Conservation (phyloP, 352 stramenopile genomes). For the Blastocystis sp. region DNA sequence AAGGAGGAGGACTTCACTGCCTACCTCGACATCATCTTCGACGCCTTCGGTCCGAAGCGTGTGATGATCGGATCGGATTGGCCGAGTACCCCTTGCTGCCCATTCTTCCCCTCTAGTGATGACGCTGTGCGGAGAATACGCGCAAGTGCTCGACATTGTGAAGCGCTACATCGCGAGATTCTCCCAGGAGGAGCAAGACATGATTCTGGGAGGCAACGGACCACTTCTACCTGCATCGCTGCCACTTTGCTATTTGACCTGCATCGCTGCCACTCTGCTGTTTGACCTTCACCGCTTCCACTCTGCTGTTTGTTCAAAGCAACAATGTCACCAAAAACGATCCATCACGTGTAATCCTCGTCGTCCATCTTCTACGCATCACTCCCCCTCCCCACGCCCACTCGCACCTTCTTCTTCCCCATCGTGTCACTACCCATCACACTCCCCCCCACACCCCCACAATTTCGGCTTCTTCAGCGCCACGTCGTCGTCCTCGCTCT, state of each 20-base stretch:
- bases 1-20: constrained; percentile 65
- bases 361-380: not conserved
- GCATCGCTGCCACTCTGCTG: too few species aligned
- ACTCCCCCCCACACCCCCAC: not conserved
- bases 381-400: not conserved
- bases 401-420: constrained; percentile 2
- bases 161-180: constrained; percentile 36
- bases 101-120: constrained; percentile 9
- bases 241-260: too few species aligned
- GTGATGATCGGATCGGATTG: constrained; percentile 67
- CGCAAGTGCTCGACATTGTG: constrained; percentile 54
- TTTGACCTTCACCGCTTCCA: too few species aligned
- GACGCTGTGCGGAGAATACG: constrained; percentile 55
- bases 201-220: constrained; percentile 37
- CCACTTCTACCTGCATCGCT: too few species aligned
- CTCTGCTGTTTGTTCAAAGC: not conserved
- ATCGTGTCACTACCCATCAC: constrained; percentile 23
- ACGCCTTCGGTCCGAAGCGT: constrained; percentile 59
- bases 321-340: constrained; percentile 17
- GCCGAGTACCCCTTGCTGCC: not conserved
- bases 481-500: constrained; percentile 34
- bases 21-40: constrained; percentile 68
- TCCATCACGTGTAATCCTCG: not conserved
- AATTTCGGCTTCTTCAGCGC: not conserved
- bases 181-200: constrained; percentile 8